Evolutionary conservation across 257 asterid species (phyloP).

Genomic region (Handroanthus guayacan): DNA sequence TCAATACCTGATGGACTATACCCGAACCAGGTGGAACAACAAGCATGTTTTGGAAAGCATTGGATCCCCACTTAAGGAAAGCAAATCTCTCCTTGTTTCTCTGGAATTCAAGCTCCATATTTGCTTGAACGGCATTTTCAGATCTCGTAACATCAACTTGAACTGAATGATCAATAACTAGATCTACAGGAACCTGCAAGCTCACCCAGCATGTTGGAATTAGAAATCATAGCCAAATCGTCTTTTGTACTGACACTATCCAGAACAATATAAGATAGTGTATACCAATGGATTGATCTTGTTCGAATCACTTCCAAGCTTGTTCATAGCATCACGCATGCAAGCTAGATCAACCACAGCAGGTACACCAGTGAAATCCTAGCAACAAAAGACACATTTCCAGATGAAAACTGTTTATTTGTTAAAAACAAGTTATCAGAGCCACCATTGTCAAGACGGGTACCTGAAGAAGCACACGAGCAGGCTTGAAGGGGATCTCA

Average conservation of each 20-base stretch:
- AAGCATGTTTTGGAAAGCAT: slow-evolving; percentile 94
- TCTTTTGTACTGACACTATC: no score
- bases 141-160: slow-evolving; percentile 94
- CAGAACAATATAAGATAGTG: slow-evolving; percentile 7
- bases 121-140: slow-evolving; percentile 92
- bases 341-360: slow-evolving; percentile 96
- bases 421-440: neutral
- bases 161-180: slow-evolving; percentile 95
- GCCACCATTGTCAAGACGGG: slow-evolving; percentile 24
- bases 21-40: slow-evolving; percentile 99
- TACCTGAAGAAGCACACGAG: slow-evolving; percentile 96
- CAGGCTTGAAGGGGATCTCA: slow-evolving; percentile 97
- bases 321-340: slow-evolving; percentile 99
- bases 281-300: slow-evolving; percentile 98
- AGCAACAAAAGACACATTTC: slow-evolving; percentile 37
- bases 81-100: slow-evolving; percentile 98
- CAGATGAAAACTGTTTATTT: slow-evolving; percentile 30
- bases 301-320: slow-evolving; percentile 89
- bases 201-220: slow-evolving; percentile 35
- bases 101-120: slow-evolving; percentile 92
- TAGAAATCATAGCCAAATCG: slow-evolving; percentile 3
- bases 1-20: slow-evolving; percentile 89
- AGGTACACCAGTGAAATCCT: slow-evolving; percentile 99
- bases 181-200: slow-evolving; percentile 94
- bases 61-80: slow-evolving; percentile 98